Conservation (phyloP, 768 basidiomycete species). For the Gymnopilus junonius region DNA sequence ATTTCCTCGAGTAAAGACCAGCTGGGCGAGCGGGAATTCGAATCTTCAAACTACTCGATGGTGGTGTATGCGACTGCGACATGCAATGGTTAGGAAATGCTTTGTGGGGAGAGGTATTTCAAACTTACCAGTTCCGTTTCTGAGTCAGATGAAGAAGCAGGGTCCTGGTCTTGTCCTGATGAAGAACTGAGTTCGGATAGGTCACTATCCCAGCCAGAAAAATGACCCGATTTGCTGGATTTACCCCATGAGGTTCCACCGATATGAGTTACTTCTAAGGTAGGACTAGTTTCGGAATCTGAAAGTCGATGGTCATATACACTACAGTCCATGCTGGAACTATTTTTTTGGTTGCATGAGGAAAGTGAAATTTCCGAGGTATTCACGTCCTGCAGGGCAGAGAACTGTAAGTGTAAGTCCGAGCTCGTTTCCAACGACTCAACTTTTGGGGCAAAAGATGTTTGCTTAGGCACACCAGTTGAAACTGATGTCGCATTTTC, state of each 20-base stretch:
- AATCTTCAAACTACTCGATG: conserved; percentile 33
- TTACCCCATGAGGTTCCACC: background rate
- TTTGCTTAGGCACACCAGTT: background rate
- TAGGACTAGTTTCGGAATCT: background rate
- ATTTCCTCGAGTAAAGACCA: conserved; percentile 19
- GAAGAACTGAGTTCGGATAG: conserved; percentile 35
- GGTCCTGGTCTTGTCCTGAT: conserved; percentile 13
- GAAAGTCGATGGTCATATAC: background rate
- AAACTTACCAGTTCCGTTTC: conserved; percentile 20
- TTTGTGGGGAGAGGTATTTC: background rate
- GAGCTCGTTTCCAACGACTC: background rate
- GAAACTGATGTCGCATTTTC: background rate
- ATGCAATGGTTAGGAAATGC: background rate
- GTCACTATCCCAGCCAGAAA: conserved; percentile 38
- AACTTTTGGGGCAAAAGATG: background rate
- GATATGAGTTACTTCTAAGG: background rate
- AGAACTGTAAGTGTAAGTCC: background rate
- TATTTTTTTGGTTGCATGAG: background rate
- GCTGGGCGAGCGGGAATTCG: conserved; percentile 35
- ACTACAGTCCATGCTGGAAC: background rate
- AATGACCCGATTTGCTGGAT: background rate
- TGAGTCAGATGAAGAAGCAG: conserved; percentile 9
- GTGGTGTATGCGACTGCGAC: background rate
- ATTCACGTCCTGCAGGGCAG: background rate
- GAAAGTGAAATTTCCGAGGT: background rate